These are phyloP conservation scores for Kwoniella europaea DNA, from an alignment of 768 basidiomycete genomes.

Conservation along the genomic window DNA sequence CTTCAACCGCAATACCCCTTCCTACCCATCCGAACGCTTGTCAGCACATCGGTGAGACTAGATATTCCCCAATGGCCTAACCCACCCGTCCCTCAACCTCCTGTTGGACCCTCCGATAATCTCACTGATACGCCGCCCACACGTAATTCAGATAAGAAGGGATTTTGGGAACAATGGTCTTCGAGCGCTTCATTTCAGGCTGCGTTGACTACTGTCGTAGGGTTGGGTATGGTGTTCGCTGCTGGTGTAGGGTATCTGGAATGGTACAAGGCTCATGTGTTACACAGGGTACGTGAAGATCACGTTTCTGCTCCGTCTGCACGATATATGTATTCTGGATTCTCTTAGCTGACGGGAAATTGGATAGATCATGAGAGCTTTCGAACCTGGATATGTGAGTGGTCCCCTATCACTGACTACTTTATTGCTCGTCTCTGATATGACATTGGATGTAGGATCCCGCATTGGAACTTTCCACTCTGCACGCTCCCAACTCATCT, in stretches of 20 bases:
- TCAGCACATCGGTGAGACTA: background rate
- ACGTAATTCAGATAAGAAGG: constrained; percentile 18
- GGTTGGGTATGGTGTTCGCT: constrained; percentile 51
- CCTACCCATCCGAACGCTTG: background rate
- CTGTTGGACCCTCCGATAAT: constrained; percentile 43
- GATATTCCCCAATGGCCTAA: constrained; percentile 53
- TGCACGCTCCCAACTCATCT: constrained; percentile 54
- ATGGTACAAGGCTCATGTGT: constrained; percentile 82
- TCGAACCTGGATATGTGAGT: constrained; percentile 79
- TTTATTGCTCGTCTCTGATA: constrained; percentile 1
- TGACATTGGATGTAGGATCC: constrained; percentile 42
- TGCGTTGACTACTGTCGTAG: constrained; percentile 53
- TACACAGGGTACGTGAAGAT: constrained; percentile 65
- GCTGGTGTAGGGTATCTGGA: constrained; percentile 70
- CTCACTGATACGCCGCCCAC: constrained; percentile 7
- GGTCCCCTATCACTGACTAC: too few relatives aligned
- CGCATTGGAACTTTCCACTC: constrained; percentile 43
- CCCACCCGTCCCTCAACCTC: constrained; percentile 51
- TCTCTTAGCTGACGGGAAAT: background rate
- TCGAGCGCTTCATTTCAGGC: constrained; percentile 52
- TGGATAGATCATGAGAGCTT: constrained; percentile 74
- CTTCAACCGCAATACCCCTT: background rate
- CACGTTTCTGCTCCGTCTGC: constrained; percentile 50
- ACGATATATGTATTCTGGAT: background rate
- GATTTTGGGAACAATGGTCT: constrained; percentile 41